Evolutionary conservation across 805 yeast genomes (phyloP), one percentile per base, ranked within the genome.

Genomic region (Metschnikowia continentalis): DNA sequence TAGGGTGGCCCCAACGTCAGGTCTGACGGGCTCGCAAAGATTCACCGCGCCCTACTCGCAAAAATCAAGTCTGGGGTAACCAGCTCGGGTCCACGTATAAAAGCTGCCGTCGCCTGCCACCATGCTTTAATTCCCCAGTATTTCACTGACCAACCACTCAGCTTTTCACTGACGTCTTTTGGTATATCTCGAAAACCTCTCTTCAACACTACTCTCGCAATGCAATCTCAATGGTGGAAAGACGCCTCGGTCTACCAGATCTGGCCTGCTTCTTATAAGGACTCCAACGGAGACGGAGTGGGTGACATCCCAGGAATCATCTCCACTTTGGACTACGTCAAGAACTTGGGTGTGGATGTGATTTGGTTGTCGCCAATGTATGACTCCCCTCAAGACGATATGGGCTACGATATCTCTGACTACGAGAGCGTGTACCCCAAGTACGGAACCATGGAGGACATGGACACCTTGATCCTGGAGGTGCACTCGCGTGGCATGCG

Each of bases 361-460:
- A 66, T 81, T 38, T 81, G 85, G 86, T 62, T 81, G 48, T 76
- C 79, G 23, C 86, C 85, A 20, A 77, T 78, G 69, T 80, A 72
- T 65, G 81, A 77, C 54, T 76, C 82, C 2, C 85, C 85, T 5
- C 81, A 78, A 61, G 78, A 75, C 47, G 86, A 81, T 61, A 80
- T 81, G 84, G 86, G 86, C 3, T 81, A 80, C 60, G 85, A 81
- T 57, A 78, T 81, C 58, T 65, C 78, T 17, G 75, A 81, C 64
- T 81, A 81, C 65, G 74, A 78, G 61, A 72, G 64, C 22, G 74
- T 81, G 37, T 74, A 80, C 62, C 75, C 78, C 14, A 68, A 69
- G 52, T 81, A 78, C 62, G 86, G 86, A 36, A 72, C 82, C 13
- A 61, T 79, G 64, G 76, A 76, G 52, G 83, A 79, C 57, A 75